Base-by-base conservation (phyloP, 495 filamentous ascomycete genomes). In the Neurospora intermedia region DNA sequence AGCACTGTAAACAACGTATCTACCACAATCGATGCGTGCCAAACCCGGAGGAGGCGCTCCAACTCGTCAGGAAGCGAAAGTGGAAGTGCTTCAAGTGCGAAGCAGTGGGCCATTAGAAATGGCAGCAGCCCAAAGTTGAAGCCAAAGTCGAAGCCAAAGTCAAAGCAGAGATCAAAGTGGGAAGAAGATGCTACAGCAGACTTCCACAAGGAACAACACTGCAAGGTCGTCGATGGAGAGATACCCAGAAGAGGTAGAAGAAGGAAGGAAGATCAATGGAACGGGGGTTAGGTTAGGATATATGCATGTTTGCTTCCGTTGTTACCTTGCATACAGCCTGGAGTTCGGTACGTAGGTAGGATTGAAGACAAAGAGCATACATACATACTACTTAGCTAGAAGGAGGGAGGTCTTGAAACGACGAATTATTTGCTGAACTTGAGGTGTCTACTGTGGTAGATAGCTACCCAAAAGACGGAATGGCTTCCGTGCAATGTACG, bases 1-100 rank as follows among this genome's bases (percentile, higher is more conserved):
- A 86, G 84, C 74, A 78, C 70, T 86, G 84, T 71, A 72, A 75
- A 13, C 74, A 75, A 2, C 77, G 80, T 5, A 54, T 81, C 6
- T 80, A 78, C 40, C 80, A 81, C 40, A 73, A 74, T 15, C 39
- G 31, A 10, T 81, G 80, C 69, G 76, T 80, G 13, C 70, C 75
- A 3, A 48, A 76, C 39, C 16, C 42, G 8, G 73, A 78, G 16
- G 71, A 72, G 69, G 76, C 74, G 20, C 18, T 42, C 4, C 23
- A 69, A 1, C 23, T 59, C 2, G 48, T 23, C 20, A 72, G 54
- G 48, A 71, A 73, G 41, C 70, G 73, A 16, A 40, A 48, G 2
- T 79, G 77, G 77, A 72, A 70, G 62, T 79, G 78, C 38, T 73
- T 43, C 16, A 69, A 41, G 6, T 79, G 78, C 27, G 48, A 59